phyloP scores from a whole-genome alignment of 1,139 yeast species.

The Taphrina deformans region DNA sequence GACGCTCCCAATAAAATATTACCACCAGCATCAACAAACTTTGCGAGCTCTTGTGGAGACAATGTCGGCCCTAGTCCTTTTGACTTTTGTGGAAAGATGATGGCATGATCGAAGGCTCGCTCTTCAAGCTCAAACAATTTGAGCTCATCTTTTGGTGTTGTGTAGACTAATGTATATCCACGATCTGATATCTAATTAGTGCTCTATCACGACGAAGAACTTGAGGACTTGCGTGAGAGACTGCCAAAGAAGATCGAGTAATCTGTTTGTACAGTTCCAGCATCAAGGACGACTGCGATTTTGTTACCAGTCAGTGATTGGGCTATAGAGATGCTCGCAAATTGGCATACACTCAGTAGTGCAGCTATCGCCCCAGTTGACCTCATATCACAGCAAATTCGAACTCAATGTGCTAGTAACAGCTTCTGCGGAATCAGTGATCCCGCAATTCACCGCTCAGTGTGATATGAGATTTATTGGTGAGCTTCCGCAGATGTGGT shows the following conservation, averaged over 20 bases:
- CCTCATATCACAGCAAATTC: too few species aligned
- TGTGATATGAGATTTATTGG: too few species aligned
- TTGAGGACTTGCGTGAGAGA: slow-evolving; percentile 39
- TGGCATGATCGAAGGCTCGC: slow-evolving; percentile 55
- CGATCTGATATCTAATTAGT: slow-evolving; percentile 40
- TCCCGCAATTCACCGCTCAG: too few species aligned
- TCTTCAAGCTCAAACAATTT: slow-evolving; percentile 50
- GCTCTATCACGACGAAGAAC: background rate
- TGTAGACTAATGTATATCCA: slow-evolving; percentile 44
- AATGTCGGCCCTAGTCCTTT: slow-evolving; percentile 50
- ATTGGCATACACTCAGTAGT: background rate
- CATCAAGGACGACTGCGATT: slow-evolving; percentile 48
- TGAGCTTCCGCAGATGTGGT: too few species aligned
- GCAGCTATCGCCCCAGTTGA: background rate
- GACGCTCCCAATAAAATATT: slow-evolving; percentile 65
- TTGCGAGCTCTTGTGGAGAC: slow-evolving; percentile 50
- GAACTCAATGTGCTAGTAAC: too few species aligned
- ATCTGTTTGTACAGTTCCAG: slow-evolving; percentile 43
- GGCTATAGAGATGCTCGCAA: slow-evolving; percentile 22
- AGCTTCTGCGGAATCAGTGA: too few species aligned
- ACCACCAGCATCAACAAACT: slow-evolving; percentile 68
- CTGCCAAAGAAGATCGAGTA: slow-evolving; percentile 45
- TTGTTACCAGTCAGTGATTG: slow-evolving; percentile 39
- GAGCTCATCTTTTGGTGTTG: slow-evolving; percentile 43
- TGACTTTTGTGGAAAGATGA: slow-evolving; percentile 52